These are phyloP conservation scores for Crithidia thermophila DNA, from an alignment of 208 protist genomes.

Conservation along the genomic window DNA sequence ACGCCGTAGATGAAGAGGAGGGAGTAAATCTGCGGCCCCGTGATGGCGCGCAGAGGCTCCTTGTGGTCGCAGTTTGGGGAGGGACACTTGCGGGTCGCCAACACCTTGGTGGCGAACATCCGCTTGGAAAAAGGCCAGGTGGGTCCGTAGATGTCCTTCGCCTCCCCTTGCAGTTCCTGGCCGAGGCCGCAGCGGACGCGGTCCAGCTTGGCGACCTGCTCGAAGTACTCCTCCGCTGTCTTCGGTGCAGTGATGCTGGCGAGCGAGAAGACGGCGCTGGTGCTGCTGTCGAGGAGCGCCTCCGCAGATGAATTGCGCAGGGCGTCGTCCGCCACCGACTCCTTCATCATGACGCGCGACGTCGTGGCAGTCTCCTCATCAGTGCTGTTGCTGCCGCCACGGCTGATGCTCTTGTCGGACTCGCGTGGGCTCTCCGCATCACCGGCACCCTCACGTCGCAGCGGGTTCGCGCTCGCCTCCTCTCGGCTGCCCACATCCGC, in stretches of 20 bases:
- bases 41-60: slow-evolving; percentile 25
- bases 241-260: slow-evolving; percentile 17
- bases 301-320: not conserved
- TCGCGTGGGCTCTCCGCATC: not conserved
- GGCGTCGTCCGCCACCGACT: not conserved
- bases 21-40: slow-evolving; percentile 23
- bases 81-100: slow-evolving; percentile 11
- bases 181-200: slow-evolving; percentile 42
- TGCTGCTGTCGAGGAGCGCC: not conserved
- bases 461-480: not conserved
- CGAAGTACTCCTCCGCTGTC: slow-evolving; percentile 45
- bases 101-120: slow-evolving; percentile 23
- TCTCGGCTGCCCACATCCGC: too few relatives aligned
- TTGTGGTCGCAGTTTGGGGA: slow-evolving; percentile 40
- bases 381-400: not conserved
- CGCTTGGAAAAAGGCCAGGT: slow-evolving; percentile 36
- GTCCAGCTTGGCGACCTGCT: slow-evolving; percentile 31
- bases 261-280: slow-evolving; percentile 13
- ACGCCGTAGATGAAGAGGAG: slow-evolving; percentile 31
- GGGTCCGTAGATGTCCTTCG: slow-evolving; percentile 46
- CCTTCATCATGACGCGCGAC: not conserved
- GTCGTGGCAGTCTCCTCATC: not conserved
- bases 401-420: not conserved
- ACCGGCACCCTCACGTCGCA: not conserved
- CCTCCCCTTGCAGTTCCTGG: slow-evolving; percentile 29